Evolutionary conservation across 148 eudicot genomes (phyloP).

Genomic region (Heliosperma pusillum): DNA sequence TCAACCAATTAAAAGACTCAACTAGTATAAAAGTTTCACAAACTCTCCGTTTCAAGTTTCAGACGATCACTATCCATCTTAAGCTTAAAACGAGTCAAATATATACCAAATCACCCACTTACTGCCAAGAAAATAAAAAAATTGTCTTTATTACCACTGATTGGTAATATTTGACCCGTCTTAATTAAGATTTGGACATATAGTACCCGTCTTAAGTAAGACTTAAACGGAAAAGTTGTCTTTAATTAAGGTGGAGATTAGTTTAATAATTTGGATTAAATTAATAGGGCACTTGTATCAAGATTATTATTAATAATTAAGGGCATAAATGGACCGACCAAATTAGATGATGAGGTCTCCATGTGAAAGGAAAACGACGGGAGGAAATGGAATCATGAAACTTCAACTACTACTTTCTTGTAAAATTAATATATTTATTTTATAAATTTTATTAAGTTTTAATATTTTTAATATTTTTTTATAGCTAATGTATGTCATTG

Average conservation of each 20-base stretch:
- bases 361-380: slow-evolving; percentile 30
- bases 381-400: slow-evolving; percentile 22
- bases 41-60: too few species aligned
- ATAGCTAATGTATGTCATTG: slow-evolving; percentile 12
- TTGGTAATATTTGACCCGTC: too few species aligned
- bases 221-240: too few species aligned
- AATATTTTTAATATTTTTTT: background rate
- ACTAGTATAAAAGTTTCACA: slow-evolving; percentile 8
- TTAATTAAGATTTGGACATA: too few species aligned
- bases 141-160: too few species aligned
- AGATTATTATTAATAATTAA: slow-evolving; percentile 22
- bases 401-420: slow-evolving; percentile 9
- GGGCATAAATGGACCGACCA: slow-evolving; percentile 27
- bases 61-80: too few species aligned
- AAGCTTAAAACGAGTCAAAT: too few species aligned
- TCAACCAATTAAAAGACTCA: slow-evolving; percentile 18
- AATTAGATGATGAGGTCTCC: slow-evolving; percentile 27
- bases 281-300: slow-evolving; percentile 23
- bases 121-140: too few species aligned
- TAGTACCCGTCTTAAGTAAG: too few species aligned
- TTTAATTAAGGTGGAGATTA: slow-evolving; percentile 13
- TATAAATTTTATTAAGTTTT: too few species aligned
- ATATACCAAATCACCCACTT: too few species aligned
- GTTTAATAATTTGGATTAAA: slow-evolving; percentile 6
- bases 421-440: too few species aligned